These are phyloP conservation scores for Mortierella sp. DNA, from an alignment of 371 early-diverging fungal species.

Conservation along the genomic window DNA sequence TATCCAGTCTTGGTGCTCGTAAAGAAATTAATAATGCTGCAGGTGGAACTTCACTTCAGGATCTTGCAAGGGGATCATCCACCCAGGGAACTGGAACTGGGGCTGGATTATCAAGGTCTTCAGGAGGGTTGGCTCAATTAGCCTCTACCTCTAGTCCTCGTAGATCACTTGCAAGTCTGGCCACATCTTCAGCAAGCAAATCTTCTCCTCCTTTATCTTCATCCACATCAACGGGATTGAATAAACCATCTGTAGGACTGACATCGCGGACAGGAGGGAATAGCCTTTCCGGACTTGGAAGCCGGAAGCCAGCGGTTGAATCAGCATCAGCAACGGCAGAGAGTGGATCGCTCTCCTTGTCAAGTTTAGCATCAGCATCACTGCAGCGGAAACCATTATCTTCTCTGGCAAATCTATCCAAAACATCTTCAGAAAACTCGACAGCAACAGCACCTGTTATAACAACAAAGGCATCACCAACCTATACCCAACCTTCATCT, in stretches of 20 bases:
- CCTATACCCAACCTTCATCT: neutral
- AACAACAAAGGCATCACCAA: neutral
- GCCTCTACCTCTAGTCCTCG: neutral
- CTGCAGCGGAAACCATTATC: constrained; percentile 5
- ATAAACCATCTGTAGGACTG: neutral
- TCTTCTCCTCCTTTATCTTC: neutral
- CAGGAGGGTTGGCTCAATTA: constrained; percentile 17
- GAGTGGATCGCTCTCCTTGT: neutral
- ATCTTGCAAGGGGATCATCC: constrained; percentile 6
- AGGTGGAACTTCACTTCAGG: constrained; percentile 1
- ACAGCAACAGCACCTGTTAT: neutral
- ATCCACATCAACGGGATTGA: neutral
- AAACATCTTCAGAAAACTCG: neutral
- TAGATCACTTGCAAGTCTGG: constrained; percentile 11
- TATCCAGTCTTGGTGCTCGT: constrained; percentile 1
- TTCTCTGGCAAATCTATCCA: neutral
- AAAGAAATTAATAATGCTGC: neutral
- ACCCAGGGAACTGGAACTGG: neutral
- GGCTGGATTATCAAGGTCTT: constrained; percentile 5
- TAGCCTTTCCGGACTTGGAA: neutral
- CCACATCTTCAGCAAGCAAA: neutral
- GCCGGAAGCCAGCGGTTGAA: neutral
- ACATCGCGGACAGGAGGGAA: constrained; percentile 6
- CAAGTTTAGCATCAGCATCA: constrained; percentile 10
- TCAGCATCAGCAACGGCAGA: constrained; percentile 1